These are phyloP conservation scores for Forsythia suspensa DNA, from an alignment of 257 asterid species.

Conservation along the genomic window DNA sequence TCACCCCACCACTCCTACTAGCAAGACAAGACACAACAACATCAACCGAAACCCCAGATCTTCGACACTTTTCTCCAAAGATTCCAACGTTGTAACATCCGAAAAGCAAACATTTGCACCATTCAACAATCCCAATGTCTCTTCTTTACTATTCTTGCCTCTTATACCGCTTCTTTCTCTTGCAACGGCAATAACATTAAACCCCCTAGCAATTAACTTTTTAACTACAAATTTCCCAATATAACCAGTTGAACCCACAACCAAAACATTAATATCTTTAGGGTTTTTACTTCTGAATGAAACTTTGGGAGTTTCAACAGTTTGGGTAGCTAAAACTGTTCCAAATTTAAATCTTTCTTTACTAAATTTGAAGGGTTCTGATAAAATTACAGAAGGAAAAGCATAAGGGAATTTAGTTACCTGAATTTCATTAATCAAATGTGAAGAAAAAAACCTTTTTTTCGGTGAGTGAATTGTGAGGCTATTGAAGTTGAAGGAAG, in stretches of 20 bases:
- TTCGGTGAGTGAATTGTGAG: slow-evolving; percentile 38
- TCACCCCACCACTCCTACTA: slow-evolving; percentile 88
- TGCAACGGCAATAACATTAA: slow-evolving; percentile 80
- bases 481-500: slow-evolving; percentile 50
- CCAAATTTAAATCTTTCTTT: slow-evolving; percentile 39
- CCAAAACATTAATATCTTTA: slow-evolving; percentile 66
- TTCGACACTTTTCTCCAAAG: slow-evolving; percentile 51
- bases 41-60: slow-evolving; percentile 56
- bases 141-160: slow-evolving; percentile 68
- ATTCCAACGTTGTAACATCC: slow-evolving; percentile 69
- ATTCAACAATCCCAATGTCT: slow-evolving; percentile 51
- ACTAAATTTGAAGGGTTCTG: slow-evolving; percentile 28
- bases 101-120: slow-evolving; percentile 79
- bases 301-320: slow-evolving; percentile 39
- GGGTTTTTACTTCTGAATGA: slow-evolving; percentile 74
- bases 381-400: slow-evolving; percentile 38
- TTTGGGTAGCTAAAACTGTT: slow-evolving; percentile 40
- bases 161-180: slow-evolving; percentile 82
- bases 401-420: slow-evolving; percentile 43
- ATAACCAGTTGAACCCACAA: slow-evolving; percentile 93
- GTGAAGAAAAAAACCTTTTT: slow-evolving; percentile 36
- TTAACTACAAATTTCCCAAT: slow-evolving; percentile 85
- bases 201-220: slow-evolving; percentile 78
- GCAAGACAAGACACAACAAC: slow-evolving; percentile 97
- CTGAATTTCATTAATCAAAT: slow-evolving; percentile 44